Evolutionary conservation across 306 rosid species (phyloP).

Genomic region (Glycine soja): DNA sequence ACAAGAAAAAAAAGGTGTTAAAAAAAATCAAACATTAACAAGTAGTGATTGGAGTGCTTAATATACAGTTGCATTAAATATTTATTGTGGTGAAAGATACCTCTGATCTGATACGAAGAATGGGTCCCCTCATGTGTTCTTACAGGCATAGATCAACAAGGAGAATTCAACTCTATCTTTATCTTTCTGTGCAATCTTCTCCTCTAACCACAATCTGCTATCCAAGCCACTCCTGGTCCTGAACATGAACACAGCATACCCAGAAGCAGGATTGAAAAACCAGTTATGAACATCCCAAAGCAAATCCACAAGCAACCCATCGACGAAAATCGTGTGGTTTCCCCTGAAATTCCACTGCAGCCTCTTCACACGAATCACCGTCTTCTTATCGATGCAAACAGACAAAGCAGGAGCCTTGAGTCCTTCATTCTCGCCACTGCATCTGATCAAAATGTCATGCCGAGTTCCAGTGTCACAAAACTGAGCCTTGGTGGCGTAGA

Average conservation of each 20-base stretch:
- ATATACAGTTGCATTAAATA: background rate
- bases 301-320: constrained; percentile 92
- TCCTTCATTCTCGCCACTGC: constrained; percentile 69
- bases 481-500: constrained; percentile 77
- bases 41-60: background rate
- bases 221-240: constrained; percentile 90
- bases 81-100: background rate
- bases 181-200: constrained; percentile 61
- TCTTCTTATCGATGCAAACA: constrained; percentile 79
- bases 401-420: constrained; percentile 55
- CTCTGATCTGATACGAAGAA: background rate
- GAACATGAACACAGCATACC: constrained; percentile 88
- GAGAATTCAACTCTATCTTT: constrained; percentile 71
- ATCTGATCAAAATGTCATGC: constrained; percentile 75
- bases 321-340: constrained; percentile 86
- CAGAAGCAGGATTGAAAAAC: constrained; percentile 68
- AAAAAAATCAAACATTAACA: background rate
- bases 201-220: constrained; percentile 91
- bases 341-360: constrained; percentile 96
- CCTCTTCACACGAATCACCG: constrained; percentile 87
- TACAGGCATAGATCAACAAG: constrained; percentile 90
- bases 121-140: constrained; percentile 52
- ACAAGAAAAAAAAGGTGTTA: background rate
- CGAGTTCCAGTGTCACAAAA: constrained; percentile 68
- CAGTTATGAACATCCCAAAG: constrained; percentile 98